Evolutionary conservation across 768 basidiomycete species (phyloP), one percentile per base, ranked within the genome.

Genomic region (Termitomyces sp.): DNA sequence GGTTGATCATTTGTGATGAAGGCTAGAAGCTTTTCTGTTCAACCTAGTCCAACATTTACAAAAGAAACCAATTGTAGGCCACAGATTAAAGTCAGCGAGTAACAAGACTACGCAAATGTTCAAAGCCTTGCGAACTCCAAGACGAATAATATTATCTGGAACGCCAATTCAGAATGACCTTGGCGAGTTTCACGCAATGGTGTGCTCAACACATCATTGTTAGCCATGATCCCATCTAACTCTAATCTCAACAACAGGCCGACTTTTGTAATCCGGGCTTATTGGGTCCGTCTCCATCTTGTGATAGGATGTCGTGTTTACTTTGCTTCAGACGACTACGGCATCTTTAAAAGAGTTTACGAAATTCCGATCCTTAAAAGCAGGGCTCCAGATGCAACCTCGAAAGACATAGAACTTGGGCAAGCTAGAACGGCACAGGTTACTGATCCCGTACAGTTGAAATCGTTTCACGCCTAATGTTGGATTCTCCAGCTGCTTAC

Each of bases 101-200:
- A 92, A 88, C 66, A 96, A 98, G 75, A 96, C 94, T 0, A 88
- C 88, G 2, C 81, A 82, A 50, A 91, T 95, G 82, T 92, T 99
- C 67, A 86, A 88, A 54, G 79, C 82, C 4, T 75, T 99, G 31
- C 80, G 80, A 50, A 93, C 93, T 2, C 81, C 80, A 12, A 79
- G 92, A 24, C 76, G 96, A 39, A 80, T 98, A 61, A 95, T 99
- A 39, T 78, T 99, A 4, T 95, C 95, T 0, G 97, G 97, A 34
- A 99, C 97, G 1, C 97, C 97, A 0, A 91, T 99, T 44, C 97
- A 98, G 70, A 99, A 99, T 72, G 93, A 98, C 70, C 74, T 99
- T 31, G 78, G 89, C 62, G 97, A 99, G 71, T 96, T 96, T 68
- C 96, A 97, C 72, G 84, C 94, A 4, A 98, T 98, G 96, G 95